Base-by-base conservation (phyloP, 441 rosid species). In the Pelargonium fulgidum region DNA sequence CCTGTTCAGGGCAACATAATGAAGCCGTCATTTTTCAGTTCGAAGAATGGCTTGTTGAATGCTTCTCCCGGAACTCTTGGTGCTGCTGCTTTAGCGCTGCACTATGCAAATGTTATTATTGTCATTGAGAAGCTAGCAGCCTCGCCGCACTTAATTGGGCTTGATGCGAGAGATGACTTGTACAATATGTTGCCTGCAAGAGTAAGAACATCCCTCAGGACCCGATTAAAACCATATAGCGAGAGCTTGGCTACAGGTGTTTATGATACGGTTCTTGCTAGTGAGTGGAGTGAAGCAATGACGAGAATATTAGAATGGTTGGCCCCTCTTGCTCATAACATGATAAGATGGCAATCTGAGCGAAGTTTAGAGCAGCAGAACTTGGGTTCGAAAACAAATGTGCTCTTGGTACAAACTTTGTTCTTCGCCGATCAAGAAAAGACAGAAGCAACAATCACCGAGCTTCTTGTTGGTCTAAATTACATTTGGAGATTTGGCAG, bases 341-440 rank as follows among this genome's bases (percentile, higher is more conserved):
- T 92, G 99, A 87, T 90, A 64, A 77, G 91, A 72, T 94, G 99
- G 99, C 99, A 94, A 70, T 85, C 97, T 0, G 99, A 92, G 81
- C 79, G 97, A 68, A 94, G 98, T 72, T 90, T 80, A 22, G 99
- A 94, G 83, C 94, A 92, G 77, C 99, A 94, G 78, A 92, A 78
- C 73, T 83, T 90, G 70, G 85, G 88, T 72, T 87, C 93, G 0
- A 79, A 92, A 80, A 85, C 94, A 5, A 89, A 92, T 45, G 81
- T 89, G 70, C 96, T 89, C 73, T 86, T 94, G 39, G 94, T 87
- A 39, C 99, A 94, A 77, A 94, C 99, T 20, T 93, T 94, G 70
- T 90, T 84, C 83, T 92, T 89, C 63, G 99, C 99, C n/a, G 81
- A 89, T 75, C 90, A 85, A 81, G 92, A 89, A 70, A 92, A 90